Conservation (phyloP, 495 filamentous ascomycete genomes). For the Melanomma pulvis-pyrius region DNA sequence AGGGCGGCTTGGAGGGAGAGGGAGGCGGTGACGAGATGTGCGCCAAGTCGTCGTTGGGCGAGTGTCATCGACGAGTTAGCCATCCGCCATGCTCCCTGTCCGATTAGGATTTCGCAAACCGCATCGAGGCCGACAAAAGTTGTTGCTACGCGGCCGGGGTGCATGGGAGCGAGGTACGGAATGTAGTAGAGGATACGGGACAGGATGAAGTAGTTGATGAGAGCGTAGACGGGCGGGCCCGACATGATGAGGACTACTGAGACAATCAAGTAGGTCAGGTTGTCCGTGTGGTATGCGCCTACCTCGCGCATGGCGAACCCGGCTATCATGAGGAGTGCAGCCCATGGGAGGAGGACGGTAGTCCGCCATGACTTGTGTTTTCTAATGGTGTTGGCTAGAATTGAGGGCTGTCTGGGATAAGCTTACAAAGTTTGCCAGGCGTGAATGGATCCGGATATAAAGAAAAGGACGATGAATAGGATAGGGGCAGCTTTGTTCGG, state of each 20-base stretch:
- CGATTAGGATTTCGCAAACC: constrained; percentile 68
- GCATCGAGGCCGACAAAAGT: constrained; percentile 70
- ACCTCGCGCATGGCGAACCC: constrained; percentile 35
- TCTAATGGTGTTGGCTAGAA: constrained; percentile 4
- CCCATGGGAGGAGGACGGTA: constrained; percentile 40
- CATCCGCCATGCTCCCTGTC: constrained; percentile 64
- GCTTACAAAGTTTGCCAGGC: constrained; percentile 65
- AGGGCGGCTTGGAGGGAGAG: constrained; percentile 69
- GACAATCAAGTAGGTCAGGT: constrained; percentile 34
- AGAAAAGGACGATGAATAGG: constrained; percentile 67
- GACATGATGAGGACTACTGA: constrained; percentile 41
- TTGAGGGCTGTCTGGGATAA: neutral
- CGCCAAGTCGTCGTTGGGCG: constrained; percentile 55
- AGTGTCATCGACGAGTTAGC: constrained; percentile 54
- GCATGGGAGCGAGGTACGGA: constrained; percentile 74
- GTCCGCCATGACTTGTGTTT: constrained; percentile 42
- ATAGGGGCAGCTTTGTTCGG: constrained; percentile 74
- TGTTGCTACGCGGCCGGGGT: constrained; percentile 73
- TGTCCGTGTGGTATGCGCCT: constrained; percentile 35
- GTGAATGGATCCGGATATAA: constrained; percentile 60
- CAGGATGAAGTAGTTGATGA: constrained; percentile 74
- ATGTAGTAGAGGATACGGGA: constrained; percentile 78
- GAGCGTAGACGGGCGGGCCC: constrained; percentile 65
- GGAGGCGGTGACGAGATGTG: constrained; percentile 64
- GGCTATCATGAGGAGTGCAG: constrained; percentile 36